phyloP scores from a whole-genome alignment of 1,139 yeast species.

The Hyphopichia khmerensis region DNA sequence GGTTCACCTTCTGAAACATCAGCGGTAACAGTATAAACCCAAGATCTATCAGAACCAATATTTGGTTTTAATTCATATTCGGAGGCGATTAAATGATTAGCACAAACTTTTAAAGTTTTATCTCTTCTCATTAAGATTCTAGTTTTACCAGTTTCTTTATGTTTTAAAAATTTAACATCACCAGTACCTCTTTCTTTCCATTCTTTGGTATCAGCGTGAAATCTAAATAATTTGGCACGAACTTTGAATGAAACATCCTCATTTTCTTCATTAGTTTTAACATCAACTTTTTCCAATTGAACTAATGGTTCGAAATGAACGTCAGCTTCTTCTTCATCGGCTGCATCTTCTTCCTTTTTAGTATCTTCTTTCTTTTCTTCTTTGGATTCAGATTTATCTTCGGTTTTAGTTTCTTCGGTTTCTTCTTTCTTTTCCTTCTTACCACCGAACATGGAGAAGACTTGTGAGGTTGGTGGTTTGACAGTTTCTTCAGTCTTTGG shows the following conservation, averaged over 20 bases:
- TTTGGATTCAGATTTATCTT: not conserved
- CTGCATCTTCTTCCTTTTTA: slow-evolving; percentile 47
- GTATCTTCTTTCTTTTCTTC: slow-evolving; percentile 35
- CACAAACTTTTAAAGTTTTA: slow-evolving; percentile 96
- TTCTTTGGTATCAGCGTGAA: slow-evolving; percentile 78
- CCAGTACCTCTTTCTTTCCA: slow-evolving; percentile 99
- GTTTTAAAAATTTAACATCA: slow-evolving; percentile 92
- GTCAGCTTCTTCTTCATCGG: slow-evolving; percentile 86
- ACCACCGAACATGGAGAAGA: slow-evolving; percentile 90
- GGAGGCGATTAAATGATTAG: slow-evolving; percentile 87
- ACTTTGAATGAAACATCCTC: slow-evolving; percentile 88
- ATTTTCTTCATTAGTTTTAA: slow-evolving; percentile 94
- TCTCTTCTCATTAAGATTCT: slow-evolving; percentile 98
- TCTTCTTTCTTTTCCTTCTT: slow-evolving; percentile 63
- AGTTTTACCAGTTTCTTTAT: slow-evolving; percentile 75
- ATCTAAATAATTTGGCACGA: slow-evolving; percentile 93
- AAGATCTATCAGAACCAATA: slow-evolving; percentile 95
- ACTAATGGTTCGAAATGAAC: slow-evolving; percentile 97
- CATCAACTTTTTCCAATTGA: slow-evolving; percentile 86
- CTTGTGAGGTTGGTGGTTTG: slow-evolving; percentile 69
- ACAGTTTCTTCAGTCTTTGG: slow-evolving; percentile 24
- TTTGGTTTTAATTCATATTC: slow-evolving; percentile 87
- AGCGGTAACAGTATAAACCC: slow-evolving; percentile 96
- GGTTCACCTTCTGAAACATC: slow-evolving; percentile 96
- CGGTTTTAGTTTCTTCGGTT: slow-evolving; percentile 23